phyloP scores from a whole-genome alignment of 2,329 filamentous ascomycete species.

The Blastomyces silverae region DNA sequence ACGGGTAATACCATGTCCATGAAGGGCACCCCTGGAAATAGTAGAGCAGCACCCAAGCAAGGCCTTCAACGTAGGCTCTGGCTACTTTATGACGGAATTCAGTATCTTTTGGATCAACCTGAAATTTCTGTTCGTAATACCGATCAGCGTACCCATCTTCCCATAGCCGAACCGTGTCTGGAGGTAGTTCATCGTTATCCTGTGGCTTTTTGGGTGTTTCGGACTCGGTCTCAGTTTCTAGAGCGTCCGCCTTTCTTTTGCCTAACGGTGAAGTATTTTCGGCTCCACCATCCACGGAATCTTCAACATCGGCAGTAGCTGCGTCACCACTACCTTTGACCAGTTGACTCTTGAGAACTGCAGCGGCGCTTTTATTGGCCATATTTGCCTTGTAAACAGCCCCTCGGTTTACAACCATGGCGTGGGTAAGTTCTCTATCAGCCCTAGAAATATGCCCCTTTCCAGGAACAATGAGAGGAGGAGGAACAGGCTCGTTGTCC shows the following conservation, averaged over 20 bases:
- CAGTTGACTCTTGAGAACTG: constrained; percentile 74
- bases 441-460: constrained; percentile 50
- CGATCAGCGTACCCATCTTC: constrained; percentile 91
- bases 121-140: constrained; percentile 96
- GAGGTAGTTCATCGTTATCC: constrained; percentile 55
- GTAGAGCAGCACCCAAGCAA: constrained; percentile 92
- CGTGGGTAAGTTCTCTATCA: constrained; percentile 65
- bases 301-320: constrained; percentile 24
- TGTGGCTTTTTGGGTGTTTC: constrained; percentile 45
- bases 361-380: constrained; percentile 92
- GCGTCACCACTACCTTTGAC: constrained; percentile 41
- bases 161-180: constrained; percentile 85
- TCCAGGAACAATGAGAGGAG: constrained; percentile 51
- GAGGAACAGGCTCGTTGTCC: constrained; percentile 32
- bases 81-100: constrained; percentile 86
- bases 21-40: constrained; percentile 98
- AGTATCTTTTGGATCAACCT: constrained; percentile 70
- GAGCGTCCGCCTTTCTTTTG: constrained; percentile 62
- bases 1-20: constrained; percentile 99
- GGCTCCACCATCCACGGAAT: constrained; percentile 24
- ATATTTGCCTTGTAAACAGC: constrained; percentile 61
- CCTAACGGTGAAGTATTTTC: constrained; percentile 28
- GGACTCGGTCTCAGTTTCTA: constrained; percentile 59
- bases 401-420: constrained; percentile 74
- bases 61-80: constrained; percentile 83